Percentiles rank a stretch among this genome's conserved stretches.
Conservation (phyloP, 441 rosid species). For the Jatropha podagrica region DNA sequence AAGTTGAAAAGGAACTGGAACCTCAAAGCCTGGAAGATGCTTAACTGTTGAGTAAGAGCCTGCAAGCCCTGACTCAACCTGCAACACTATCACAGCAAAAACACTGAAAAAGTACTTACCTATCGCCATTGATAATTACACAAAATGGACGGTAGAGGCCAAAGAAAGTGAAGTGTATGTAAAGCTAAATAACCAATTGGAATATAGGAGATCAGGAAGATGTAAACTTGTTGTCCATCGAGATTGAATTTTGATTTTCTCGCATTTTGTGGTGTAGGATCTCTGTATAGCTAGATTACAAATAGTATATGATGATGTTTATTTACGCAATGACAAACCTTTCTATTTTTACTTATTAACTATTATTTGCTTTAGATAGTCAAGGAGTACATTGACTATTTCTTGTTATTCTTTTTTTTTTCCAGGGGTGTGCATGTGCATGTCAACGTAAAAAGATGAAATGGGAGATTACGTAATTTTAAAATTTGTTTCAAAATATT, state of each 20-base stretch:
- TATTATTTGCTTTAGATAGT: not conserved
- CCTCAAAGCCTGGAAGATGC: conserved; percentile 27
- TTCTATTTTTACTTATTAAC: not conserved
- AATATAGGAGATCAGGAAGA: not conserved
- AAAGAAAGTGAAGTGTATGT: not conserved
- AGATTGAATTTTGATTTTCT: not conserved
- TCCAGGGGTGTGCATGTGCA: too few species aligned
- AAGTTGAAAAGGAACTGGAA: conserved; percentile 25
- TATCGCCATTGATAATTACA: not conserved
- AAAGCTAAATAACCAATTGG: not conserved
- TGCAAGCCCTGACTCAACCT: not conserved
- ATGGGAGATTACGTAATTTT: too few species aligned
- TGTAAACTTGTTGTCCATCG: not conserved
- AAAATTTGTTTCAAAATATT: too few species aligned
- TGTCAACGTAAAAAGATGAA: too few species aligned
- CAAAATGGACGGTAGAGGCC: not conserved
- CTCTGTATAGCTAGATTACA: not conserved
- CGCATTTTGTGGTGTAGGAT: not conserved
- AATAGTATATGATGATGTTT: not conserved
- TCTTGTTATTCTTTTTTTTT: too few species aligned
- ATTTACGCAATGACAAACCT: not conserved
- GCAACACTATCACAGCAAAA: not conserved
- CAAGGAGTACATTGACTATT: too few species aligned
- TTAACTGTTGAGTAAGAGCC: conserved; percentile 10
- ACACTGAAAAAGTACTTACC: not conserved